Evolutionary conservation across 1,139 yeast species (phyloP).

Genomic region (Citeromyces hawaiiensis): DNA sequence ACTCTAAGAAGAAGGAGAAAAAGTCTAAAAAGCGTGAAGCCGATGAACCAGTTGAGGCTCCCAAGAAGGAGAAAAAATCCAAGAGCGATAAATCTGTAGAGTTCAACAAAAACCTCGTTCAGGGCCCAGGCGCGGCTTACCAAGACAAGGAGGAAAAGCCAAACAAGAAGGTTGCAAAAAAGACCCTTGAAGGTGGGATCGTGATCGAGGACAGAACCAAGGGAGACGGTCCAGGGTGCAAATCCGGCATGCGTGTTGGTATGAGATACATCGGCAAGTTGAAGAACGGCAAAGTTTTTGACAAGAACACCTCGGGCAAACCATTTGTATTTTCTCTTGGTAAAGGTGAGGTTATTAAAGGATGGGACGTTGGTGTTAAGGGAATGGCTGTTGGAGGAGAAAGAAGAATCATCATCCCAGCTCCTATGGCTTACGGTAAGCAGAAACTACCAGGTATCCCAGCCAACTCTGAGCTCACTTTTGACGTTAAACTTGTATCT

Average conservation of each 20-base stretch:
- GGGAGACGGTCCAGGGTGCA: slow-evolving; percentile 84
- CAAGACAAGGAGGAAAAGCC: slow-evolving; percentile 15
- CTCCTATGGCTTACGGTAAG: slow-evolving; percentile 93
- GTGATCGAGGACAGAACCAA: slow-evolving; percentile 81
- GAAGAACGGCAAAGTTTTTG: slow-evolving; percentile 91
- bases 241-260: slow-evolving; percentile 83
- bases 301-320: slow-evolving; percentile 93
- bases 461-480: slow-evolving; percentile 88
- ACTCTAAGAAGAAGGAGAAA: slow-evolving; percentile 22
- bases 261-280: slow-evolving; percentile 97
- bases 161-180: slow-evolving; percentile 41
- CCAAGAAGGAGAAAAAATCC: slow-evolving; percentile 21
- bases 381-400: slow-evolving; percentile 99
- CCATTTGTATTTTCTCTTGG: slow-evolving; percentile 89
- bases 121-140: slow-evolving; percentile 46
- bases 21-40: slow-evolving; percentile 10
- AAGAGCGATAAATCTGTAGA: slow-evolving; percentile 55
- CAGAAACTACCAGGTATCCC: slow-evolving; percentile 95
- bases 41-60: slow-evolving; percentile 28
- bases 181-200: slow-evolving; percentile 87
- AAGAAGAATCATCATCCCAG: slow-evolving; percentile 93
- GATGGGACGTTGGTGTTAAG: slow-evolving; percentile 96
- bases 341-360: slow-evolving; percentile 96
- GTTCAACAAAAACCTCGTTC: slow-evolving; percentile 82
- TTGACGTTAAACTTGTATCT: slow-evolving; percentile 88